These are phyloP conservation scores for Biscogniauxia marginata DNA, from an alignment of 2,329 filamentous ascomycete species.

Conservation along the genomic window DNA sequence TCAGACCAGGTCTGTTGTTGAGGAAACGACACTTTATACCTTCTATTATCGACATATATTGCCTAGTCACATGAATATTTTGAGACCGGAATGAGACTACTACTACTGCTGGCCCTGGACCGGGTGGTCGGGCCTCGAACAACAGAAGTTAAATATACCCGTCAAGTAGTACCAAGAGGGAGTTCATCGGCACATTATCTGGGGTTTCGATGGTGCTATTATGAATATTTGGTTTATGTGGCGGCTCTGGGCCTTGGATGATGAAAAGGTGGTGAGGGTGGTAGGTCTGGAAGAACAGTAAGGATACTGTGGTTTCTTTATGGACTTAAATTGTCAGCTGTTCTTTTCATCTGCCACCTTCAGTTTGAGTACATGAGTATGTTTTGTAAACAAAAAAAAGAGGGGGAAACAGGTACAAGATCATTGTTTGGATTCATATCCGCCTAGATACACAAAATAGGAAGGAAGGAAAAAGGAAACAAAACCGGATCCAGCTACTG, in stretches of 20 bases:
- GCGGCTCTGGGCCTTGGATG: background rate
- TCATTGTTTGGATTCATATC: background rate
- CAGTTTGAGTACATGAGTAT: background rate
- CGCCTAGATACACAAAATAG: background rate
- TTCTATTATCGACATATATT: slow-evolving; percentile 24
- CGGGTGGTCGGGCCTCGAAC: background rate
- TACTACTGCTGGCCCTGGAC: background rate
- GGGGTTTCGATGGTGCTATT: background rate
- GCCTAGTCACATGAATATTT: slow-evolving; percentile 12
- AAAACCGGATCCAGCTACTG: background rate
- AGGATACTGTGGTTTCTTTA: background rate
- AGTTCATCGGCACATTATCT: too few species aligned
- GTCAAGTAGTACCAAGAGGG: too few species aligned
- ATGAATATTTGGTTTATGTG: background rate
- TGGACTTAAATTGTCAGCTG: background rate
- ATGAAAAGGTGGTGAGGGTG: background rate
- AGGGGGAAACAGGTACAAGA: background rate
- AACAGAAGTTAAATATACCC: background rate
- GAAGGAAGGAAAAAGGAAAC: background rate
- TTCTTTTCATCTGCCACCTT: background rate
- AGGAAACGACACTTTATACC: slow-evolving; percentile 4
- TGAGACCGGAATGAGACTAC: background rate
- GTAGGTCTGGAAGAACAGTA: background rate
- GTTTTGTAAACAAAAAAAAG: background rate
- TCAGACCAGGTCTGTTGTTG: slow-evolving; percentile 11